Evolutionary conservation across 805 yeast species (phyloP).

Genomic region (Candida yuanshanica): DNA sequence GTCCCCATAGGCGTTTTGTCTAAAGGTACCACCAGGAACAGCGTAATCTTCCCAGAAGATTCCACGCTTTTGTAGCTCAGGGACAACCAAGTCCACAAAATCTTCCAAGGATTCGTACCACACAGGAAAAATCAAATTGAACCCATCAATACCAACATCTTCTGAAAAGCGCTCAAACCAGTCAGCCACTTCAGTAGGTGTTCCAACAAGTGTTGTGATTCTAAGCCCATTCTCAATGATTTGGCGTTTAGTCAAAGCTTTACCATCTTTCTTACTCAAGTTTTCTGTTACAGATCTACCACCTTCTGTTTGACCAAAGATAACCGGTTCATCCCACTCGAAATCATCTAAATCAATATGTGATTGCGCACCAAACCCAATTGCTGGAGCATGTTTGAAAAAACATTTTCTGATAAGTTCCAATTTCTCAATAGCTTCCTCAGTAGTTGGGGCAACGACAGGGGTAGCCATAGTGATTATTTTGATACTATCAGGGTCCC

Average conservation of each 20-base stretch:
- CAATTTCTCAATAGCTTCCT: conserved; percentile 30
- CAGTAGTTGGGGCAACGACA: conserved; percentile 33
- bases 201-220: conserved; percentile 29
- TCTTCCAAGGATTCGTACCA: conserved; percentile 34
- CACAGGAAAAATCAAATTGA: conserved; percentile 34
- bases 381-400: conserved; percentile 38
- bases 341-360: conserved; percentile 35
- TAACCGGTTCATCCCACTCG: conserved; percentile 25
- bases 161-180: conserved; percentile 34
- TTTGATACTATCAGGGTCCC: conserved; percentile 34
- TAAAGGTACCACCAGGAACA: conserved; percentile 31
- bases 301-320: conserved; percentile 28
- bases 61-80: conserved; percentile 31
- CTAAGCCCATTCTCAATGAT: conserved; percentile 30
- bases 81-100: conserved; percentile 31
- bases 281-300: conserved; percentile 29
- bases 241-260: conserved; percentile 21
- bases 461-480: conserved; percentile 33
- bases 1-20: conserved; percentile 31
- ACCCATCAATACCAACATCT: conserved; percentile 37
- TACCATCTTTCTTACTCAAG: conserved; percentile 19
- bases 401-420: conserved; percentile 29
- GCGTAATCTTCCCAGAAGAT: conserved; percentile 34
- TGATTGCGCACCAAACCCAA: conserved; percentile 40
- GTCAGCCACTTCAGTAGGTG: conserved; percentile 34